Evolutionary conservation across 106 monocot genomes (phyloP).

Genomic region (Alisma plantagoaquatica): DNA sequence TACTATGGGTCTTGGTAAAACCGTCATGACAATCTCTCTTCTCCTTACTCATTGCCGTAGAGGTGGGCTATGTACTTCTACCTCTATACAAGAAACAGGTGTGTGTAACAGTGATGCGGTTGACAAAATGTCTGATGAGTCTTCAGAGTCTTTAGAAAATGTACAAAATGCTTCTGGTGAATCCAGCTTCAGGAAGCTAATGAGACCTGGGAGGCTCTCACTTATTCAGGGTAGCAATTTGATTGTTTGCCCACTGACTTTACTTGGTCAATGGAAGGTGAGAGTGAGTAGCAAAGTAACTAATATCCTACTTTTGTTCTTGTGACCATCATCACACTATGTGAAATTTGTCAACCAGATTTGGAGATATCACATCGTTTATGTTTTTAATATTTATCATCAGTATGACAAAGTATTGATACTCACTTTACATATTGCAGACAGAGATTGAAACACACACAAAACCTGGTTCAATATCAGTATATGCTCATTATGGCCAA

Average conservation of each 20-base stretch:
- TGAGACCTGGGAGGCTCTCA: slow-evolving; percentile 28
- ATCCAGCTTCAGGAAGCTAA: slow-evolving; percentile 38
- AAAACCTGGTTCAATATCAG: slow-evolving; percentile 38
- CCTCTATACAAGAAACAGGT: slow-evolving; percentile 14
- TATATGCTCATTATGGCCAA: slow-evolving; percentile 92
- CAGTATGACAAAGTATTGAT: too few relatives aligned
- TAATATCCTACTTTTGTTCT: neutral
- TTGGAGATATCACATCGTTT: too few relatives aligned
- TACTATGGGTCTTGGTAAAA: slow-evolving; percentile 97
- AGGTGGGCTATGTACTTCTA: slow-evolving; percentile 26
- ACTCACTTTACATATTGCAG: slow-evolving; percentile 32
- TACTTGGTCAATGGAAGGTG: slow-evolving; percentile 98
- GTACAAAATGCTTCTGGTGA: slow-evolving; percentile 24
- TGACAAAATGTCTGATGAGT: slow-evolving; percentile 18
- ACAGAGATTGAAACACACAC: slow-evolving; percentile 82
- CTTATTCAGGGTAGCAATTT: slow-evolving; percentile 66
- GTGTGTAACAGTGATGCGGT: too few relatives aligned
- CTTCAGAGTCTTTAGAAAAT: slow-evolving; percentile 12
- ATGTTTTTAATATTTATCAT: too few relatives aligned
- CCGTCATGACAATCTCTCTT: slow-evolving; percentile 94
- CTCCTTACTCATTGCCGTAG: slow-evolving; percentile 46
- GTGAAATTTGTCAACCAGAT: too few relatives aligned
- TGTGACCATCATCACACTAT: neutral
- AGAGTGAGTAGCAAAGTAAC: neutral
- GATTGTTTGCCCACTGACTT: slow-evolving; percentile 92